These are phyloP conservation scores for Chamaecrista fasciculata DNA, from an alignment of 306 rosid species.

Conservation along the genomic window DNA sequence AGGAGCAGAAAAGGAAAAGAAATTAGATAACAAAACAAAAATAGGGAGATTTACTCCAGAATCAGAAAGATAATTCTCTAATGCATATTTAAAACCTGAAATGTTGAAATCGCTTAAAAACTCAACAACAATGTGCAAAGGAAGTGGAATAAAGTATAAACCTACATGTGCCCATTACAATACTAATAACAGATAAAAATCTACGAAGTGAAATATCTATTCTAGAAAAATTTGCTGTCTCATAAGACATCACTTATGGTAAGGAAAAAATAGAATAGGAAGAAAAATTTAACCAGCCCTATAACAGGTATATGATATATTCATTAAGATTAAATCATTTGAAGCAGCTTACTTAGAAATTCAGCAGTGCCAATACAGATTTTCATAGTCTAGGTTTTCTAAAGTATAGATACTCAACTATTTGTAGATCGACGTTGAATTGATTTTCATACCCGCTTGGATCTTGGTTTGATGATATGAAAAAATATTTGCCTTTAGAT, in stretches of 20 bases:
- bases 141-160: neutral
- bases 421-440: no score
- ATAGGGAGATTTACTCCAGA: conserved; percentile 6
- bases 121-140: neutral
- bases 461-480: no score
- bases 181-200: neutral
- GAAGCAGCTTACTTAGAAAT: neutral
- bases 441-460: no score
- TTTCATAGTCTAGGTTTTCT: no score
- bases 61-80: neutral
- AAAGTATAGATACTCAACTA: no score
- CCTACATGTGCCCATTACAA: conserved; percentile 1
- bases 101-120: neutral
- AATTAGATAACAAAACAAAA: conserved; percentile 23
- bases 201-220: neutral
- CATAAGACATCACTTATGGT: neutral
- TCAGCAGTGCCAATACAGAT: no score
- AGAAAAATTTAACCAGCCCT: conserved; percentile 1
- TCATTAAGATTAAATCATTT: neutral
- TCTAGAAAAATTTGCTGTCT: neutral
- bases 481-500: no score
- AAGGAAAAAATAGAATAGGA: neutral
- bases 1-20: conserved; percentile 30
- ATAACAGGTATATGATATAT: neutral
- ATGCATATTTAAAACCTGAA: neutral